Conservation (phyloP, 345 rosid species). For the Angophora floribunda region DNA sequence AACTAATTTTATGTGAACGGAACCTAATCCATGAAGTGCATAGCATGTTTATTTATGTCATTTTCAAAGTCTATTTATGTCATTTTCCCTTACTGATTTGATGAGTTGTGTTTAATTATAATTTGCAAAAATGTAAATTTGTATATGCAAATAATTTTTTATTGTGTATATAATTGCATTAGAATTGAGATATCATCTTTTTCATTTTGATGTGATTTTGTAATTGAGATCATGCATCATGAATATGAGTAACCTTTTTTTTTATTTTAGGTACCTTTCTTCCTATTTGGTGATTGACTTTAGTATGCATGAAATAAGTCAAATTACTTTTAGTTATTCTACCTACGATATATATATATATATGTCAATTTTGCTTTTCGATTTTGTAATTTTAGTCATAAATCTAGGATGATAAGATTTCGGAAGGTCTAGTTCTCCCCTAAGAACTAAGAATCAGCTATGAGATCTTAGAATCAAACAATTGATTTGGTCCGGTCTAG, state of each 20-base stretch:
- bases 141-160: too few relatives aligned
- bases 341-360: not conserved
- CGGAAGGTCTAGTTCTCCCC: not conserved
- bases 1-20: too few relatives aligned
- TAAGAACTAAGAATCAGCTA: not conserved
- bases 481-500: not conserved
- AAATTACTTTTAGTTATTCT: not conserved
- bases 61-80: too few relatives aligned
- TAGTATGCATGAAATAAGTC: not conserved
- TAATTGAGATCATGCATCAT: not conserved
- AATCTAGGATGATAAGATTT: too few relatives aligned
- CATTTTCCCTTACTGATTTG: rapidly evolving
- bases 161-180: rapidly evolving
- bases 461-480: too few relatives aligned
- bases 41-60: too few relatives aligned
- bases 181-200: not conserved
- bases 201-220: not conserved
- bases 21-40: too few relatives aligned
- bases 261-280: not conserved
- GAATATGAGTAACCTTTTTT: not conserved
- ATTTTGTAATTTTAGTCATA: rapidly evolving
- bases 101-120: not conserved
- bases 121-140: not conserved
- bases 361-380: too few relatives aligned
- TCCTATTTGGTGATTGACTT: not conserved